A percentile compares a stretch with the other conserved stretches of the same genome.
These are phyloP conservation scores for Nicotiana attenuata DNA, from an alignment of 257 asterid genomes.

Conservation along the genomic window DNA sequence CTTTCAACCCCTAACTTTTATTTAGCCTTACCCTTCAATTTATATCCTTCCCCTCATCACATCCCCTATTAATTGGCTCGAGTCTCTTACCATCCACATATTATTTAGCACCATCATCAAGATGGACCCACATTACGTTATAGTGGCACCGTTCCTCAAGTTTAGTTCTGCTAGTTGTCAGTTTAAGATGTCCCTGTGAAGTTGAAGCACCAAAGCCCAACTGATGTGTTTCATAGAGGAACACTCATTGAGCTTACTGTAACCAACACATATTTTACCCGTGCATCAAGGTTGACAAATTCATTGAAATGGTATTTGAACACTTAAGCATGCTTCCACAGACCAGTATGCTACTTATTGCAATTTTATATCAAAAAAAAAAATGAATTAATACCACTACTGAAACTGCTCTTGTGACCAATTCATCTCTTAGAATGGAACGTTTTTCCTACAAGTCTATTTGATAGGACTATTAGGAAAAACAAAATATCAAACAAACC, in stretches of 20 bases:
- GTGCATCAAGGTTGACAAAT: neutral
- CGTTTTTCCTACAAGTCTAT: neutral
- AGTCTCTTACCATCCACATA: neutral
- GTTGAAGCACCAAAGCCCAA: neutral
- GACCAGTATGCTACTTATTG: neutral
- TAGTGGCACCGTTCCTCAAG: neutral
- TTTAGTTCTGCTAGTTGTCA: neutral
- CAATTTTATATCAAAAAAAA: neutral
- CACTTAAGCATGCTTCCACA: neutral
- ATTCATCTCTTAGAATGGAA: neutral
- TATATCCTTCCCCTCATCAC: neutral
- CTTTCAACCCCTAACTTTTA: neutral
- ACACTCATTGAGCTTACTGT: neutral
- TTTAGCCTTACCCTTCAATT: neutral
- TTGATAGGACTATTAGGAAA: neutral
- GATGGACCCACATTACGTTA: neutral
- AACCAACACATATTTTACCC: neutral
- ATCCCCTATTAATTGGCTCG: neutral
- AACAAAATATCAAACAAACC: neutral
- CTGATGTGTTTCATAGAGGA: neutral
- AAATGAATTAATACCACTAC: neutral
- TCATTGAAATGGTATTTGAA: constrained; percentile 1
- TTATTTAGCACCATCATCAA: neutral
- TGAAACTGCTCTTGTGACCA: neutral
- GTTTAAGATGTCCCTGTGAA: neutral